Conservation (phyloP, 495 filamentous ascomycete species). For the Neurospora cerealis region DNA sequence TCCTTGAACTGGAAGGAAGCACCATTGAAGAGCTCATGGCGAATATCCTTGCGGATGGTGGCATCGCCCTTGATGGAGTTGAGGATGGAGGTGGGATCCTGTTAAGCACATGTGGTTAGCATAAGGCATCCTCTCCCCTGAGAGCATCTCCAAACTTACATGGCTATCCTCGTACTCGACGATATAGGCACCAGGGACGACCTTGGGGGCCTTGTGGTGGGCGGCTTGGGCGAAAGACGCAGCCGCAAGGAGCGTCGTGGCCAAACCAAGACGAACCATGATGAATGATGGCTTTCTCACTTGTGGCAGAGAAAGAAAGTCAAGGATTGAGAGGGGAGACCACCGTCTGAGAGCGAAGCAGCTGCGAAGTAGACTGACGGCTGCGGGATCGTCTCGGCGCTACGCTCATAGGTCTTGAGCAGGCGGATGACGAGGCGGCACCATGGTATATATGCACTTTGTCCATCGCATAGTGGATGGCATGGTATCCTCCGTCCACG, state of each 20-base stretch:
- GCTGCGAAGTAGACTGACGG: background rate
- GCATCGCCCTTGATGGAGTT: slow-evolving; percentile 28
- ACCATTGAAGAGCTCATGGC: slow-evolving; percentile 39
- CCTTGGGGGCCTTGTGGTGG: slow-evolving; percentile 10
- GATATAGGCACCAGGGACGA: slow-evolving; percentile 36
- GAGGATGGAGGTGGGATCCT: slow-evolving; percentile 33
- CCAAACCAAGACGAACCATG: slow-evolving; percentile 19
- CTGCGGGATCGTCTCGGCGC: background rate
- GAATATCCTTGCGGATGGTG: slow-evolving; percentile 31
- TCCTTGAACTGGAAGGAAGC: slow-evolving; percentile 39
- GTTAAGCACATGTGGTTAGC: background rate
- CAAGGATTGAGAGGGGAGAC: background rate
- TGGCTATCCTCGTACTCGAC: slow-evolving; percentile 37
- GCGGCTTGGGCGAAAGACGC: slow-evolving; percentile 18
- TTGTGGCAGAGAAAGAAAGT: background rate
- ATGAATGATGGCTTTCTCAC: background rate
- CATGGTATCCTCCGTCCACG: background rate
- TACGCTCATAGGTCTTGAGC: background rate
- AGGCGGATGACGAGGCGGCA: background rate
- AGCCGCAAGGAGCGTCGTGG: slow-evolving; percentile 25
- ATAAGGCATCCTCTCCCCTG: slow-evolving; percentile 2
- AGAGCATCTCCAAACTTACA: slow-evolving; percentile 19
- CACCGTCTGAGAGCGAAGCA: background rate
- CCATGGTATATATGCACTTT: background rate
- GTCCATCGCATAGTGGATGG: background rate